Evolutionary conservation across 2,329 filamentous ascomycete species (phyloP).

Genomic region (Aureobasidium subglaciale): DNA sequence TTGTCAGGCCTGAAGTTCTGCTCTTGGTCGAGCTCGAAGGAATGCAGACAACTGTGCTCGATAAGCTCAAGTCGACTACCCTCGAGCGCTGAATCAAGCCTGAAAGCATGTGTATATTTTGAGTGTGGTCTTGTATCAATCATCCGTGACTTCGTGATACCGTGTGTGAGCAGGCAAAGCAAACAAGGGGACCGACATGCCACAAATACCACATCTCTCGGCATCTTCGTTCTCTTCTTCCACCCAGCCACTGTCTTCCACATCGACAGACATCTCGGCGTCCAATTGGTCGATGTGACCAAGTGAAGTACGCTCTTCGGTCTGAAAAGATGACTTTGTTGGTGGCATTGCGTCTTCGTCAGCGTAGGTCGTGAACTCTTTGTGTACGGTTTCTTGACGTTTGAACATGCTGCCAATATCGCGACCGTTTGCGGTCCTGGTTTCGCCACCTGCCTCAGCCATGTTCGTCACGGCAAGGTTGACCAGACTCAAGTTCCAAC

Average conservation of each 20-base stretch:
- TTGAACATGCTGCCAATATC: constrained; percentile 81
- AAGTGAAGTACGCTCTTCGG: not conserved
- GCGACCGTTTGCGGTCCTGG: constrained; percentile 48
- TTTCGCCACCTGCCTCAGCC: constrained; percentile 42
- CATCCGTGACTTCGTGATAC: constrained; percentile 36
- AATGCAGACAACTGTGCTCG: too few relatives aligned
- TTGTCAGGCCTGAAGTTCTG: too few relatives aligned
- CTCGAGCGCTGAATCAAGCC: too few relatives aligned
- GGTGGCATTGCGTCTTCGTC: not conserved
- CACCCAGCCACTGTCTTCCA: not conserved
- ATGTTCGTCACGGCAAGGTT: constrained; percentile 89
- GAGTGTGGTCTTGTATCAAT: too few relatives aligned
- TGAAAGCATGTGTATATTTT: not conserved
- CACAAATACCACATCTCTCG: constrained; percentile 45
- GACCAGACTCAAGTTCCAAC: constrained; percentile 75
- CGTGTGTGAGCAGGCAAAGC: constrained; percentile 52
- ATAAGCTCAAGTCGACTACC: too few relatives aligned
- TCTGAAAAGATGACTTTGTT: not conserved
- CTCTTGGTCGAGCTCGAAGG: too few relatives aligned
- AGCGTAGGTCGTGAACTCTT: constrained; percentile 57
- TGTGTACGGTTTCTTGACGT: constrained; percentile 61
- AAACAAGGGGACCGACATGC: constrained; percentile 49
- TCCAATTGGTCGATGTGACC: too few relatives aligned
- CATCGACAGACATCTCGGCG: too few relatives aligned
- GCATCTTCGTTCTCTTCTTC: constrained; percentile 10